A percentile compares a stretch with the other conserved stretches of the same genome.
These are phyloP conservation scores for Fraxinus sp. DNA, from an alignment of 305 asterid species.

Conservation along the genomic window DNA sequence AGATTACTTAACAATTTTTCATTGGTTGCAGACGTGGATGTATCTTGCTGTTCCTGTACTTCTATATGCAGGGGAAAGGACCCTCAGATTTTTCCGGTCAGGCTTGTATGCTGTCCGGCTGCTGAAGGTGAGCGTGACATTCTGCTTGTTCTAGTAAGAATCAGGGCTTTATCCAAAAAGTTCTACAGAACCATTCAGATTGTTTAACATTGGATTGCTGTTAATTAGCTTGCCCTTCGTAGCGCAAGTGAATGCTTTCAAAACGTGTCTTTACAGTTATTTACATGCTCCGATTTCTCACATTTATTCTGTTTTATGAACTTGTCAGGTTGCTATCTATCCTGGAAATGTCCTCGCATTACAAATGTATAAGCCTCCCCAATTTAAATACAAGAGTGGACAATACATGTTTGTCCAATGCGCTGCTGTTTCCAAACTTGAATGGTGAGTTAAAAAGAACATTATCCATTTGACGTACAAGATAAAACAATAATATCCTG, in stretches of 20 bases:
- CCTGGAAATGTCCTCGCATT: slow-evolving; percentile 73
- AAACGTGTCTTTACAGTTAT: background rate
- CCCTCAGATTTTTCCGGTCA: slow-evolving; percentile 70
- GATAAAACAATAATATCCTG: background rate
- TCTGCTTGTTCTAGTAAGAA: background rate
- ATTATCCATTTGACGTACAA: background rate
- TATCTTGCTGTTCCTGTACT: slow-evolving; percentile 75
- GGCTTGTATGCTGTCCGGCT: slow-evolving; percentile 62
- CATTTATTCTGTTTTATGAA: background rate
- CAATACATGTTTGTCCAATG: slow-evolving; percentile 90
- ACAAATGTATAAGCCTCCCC: slow-evolving; percentile 87
- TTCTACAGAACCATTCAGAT: background rate
- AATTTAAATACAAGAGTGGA: slow-evolving; percentile 72
- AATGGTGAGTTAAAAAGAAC: slow-evolving; percentile 50
- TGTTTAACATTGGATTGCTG: background rate
- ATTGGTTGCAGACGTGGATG: slow-evolving; percentile 79
- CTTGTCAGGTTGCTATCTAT: slow-evolving; percentile 67
- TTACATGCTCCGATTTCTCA: background rate
- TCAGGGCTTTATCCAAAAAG: background rate
- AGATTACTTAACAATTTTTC: background rate
- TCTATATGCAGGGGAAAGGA: slow-evolving; percentile 81
- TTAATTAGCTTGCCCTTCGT: background rate
- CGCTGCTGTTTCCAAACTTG: slow-evolving; percentile 83
- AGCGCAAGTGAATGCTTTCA: background rate
- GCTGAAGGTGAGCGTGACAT: slow-evolving; percentile 48